Base-by-base conservation (phyloP, 305 asterid species). In the Fraxinus xanthoxyloides region DNA sequence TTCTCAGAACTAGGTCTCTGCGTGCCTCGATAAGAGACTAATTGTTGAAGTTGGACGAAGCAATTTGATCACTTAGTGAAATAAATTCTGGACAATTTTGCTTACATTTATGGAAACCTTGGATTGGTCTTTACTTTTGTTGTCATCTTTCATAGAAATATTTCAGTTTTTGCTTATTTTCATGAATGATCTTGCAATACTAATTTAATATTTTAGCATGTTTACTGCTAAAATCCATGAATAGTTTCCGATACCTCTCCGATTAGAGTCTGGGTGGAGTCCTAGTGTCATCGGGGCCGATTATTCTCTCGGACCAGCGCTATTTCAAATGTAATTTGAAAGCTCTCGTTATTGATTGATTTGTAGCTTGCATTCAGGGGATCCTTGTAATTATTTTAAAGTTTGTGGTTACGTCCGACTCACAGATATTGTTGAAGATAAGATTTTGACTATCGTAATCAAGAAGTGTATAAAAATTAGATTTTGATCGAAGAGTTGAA, bases 1-100 rank as follows among this genome's bases (percentile, higher is more conserved):
- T 67, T 86, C 88, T 75, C 97, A 94, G 98, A 92, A 86, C 69
- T 91, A 32, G 97, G 98, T 84, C 96, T 89, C 78, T 43, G 87
- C 35, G 95, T 90, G 86, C 98, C 97, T 32, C 98, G 95, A 91
- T 92, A 88, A 89, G 84, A 79, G 85, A 88, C 85, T 31, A 51
- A n/a, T 82, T 75, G 77, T 72, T 72, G 78, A 84, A 85, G 93
- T 56, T 84, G 78, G 89, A 85, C 77, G 87, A 88, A 75, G 74
- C 65, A 51, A 77, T 84, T 80, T 72, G 79, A 51, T 82, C 36
- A 77, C 46, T 81, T 21, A 63, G 83, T 77, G 24, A 51, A 77
- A 26, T 79, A 56, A 72, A 79, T 80, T 77, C 82, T 72, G 70
- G 75, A 78, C 79, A 31, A 72, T 75, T 82, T 83, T 87, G 84